Evolutionary conservation across 495 filamentous ascomycete species (phyloP), one percentile per base, ranked within the genome.

Genomic region (Talaromyces adpressus): DNA sequence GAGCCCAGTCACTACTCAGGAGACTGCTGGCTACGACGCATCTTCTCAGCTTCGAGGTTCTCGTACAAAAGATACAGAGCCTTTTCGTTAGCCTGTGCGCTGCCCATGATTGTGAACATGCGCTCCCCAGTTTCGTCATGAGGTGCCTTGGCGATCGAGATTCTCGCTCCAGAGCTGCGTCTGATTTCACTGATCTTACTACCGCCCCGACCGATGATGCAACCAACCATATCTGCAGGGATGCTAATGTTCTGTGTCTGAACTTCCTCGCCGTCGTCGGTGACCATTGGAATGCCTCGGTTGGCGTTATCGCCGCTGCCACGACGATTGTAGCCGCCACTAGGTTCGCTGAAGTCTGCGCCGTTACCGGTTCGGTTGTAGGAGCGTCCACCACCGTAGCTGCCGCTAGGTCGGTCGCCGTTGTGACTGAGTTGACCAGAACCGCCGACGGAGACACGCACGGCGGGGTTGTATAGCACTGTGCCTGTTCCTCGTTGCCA

Each of bases 181-280:
- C 94, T 88, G 68, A 98, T 98, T 77, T 98, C 94, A 71, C 90
- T 95, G 71, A 98, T 98, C 84, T 98, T 98, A 80, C 83, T 90
- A 61, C 94, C 94, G 51, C 79, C 91, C 61, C 92, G 88, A 63
- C 94, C 94, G 73, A 98, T 98, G 79, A 98, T 98, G 79, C 94
- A 98, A 62, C 94, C 94, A 76, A 98, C 94, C 94, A 98, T 98
- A 77, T 98, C 94, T 23, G 94, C 89, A 32, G 94, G 94, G 69
- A 98, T 98, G 78, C 92, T 96, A 80, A 98, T 98, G 77, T 98
- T 98, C 70, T 98, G 95, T 6, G 94, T 98, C 77, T 97, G 94
- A 58, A 97, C 87, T 74, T 97, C 93, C 72, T 98, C 95, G 54
- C 95, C 94, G 62, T 98, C 93, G 71, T 97, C 95, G 61, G 92